Conservation (phyloP, 305 asterid species). For the Solanum chacoense region DNA sequence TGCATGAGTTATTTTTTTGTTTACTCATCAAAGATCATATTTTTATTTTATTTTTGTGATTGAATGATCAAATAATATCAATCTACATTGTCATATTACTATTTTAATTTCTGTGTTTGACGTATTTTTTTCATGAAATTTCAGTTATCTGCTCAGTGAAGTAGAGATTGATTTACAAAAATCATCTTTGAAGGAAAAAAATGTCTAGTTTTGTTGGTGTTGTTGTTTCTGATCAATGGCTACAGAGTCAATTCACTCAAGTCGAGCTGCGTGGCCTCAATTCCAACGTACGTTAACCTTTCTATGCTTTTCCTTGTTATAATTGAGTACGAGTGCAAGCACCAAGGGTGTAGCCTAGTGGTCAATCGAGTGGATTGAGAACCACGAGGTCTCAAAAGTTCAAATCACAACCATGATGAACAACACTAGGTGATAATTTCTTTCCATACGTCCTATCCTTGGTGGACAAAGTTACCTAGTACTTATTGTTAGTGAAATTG, state of each 20-base stretch:
- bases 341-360: neutral
- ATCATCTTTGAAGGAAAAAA: neutral
- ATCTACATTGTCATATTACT: neutral
- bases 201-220: slow-evolving; percentile 9
- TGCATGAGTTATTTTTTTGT: neutral
- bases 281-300: neutral
- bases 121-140: neutral
- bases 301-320: neutral
- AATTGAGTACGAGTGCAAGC: neutral
- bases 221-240: slow-evolving; percentile 6
- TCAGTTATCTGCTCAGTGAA: neutral
- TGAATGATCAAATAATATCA: neutral
- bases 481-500: neutral
- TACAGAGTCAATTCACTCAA: slow-evolving; percentile 8
- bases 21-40: neutral
- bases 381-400: neutral
- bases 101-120: neutral
- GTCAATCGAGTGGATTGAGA: neutral
- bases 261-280: slow-evolving; percentile 5
- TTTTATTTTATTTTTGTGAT: neutral
- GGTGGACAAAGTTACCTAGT: neutral
- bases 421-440: neutral
- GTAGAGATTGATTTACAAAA: neutral
- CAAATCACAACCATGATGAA: neutral
- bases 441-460: neutral